A percentile compares a stretch with the other conserved stretches of the same genome.
phyloP scores from a whole-genome alignment of 495 filamentous ascomycete species.

The Daldinia loculata region DNA sequence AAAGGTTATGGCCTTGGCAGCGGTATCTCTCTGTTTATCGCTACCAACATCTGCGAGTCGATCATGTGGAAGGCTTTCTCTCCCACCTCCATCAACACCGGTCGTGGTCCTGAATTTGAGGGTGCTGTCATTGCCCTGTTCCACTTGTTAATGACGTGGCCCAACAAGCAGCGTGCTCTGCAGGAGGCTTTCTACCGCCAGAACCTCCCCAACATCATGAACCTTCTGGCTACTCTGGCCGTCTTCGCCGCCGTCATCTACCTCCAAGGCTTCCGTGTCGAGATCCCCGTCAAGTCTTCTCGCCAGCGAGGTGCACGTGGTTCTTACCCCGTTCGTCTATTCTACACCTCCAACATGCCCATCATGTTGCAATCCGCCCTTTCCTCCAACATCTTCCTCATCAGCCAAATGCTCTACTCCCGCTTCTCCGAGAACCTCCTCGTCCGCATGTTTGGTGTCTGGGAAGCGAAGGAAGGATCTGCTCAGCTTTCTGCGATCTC shows the following conservation, averaged over 20 bases:
- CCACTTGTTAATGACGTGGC: constrained; percentile 97
- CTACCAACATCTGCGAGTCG: constrained; percentile 99
- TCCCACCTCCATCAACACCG: constrained; percentile 98
- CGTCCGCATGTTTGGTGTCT: constrained; percentile 94
- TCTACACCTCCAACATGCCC: constrained; percentile 95
- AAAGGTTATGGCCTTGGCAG: constrained; percentile 99
- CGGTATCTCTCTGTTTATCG: constrained; percentile 99
- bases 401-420: constrained; percentile 98
- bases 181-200: constrained; percentile 99
- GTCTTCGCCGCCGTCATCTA: constrained; percentile 99
- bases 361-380: constrained; percentile 99
- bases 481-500: constrained; percentile 92
- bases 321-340: constrained; percentile 80
- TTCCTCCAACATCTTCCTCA: constrained; percentile 98
- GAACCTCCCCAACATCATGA: constrained; percentile 99
- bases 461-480: constrained; percentile 96
- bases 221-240: constrained; percentile 88
- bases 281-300: constrained; percentile 99
- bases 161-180: constrained; percentile 96
- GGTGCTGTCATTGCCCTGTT: constrained; percentile 98
- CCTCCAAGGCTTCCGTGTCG: constrained; percentile 99
- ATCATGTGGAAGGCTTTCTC: constrained; percentile 99
- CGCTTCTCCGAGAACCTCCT: constrained; percentile 98
- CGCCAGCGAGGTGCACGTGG: constrained; percentile 98
- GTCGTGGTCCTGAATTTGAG: constrained; percentile 98